phyloP scores from a whole-genome alignment of 1,139 yeast genomes.

The Blastobotrys apis region DNA sequence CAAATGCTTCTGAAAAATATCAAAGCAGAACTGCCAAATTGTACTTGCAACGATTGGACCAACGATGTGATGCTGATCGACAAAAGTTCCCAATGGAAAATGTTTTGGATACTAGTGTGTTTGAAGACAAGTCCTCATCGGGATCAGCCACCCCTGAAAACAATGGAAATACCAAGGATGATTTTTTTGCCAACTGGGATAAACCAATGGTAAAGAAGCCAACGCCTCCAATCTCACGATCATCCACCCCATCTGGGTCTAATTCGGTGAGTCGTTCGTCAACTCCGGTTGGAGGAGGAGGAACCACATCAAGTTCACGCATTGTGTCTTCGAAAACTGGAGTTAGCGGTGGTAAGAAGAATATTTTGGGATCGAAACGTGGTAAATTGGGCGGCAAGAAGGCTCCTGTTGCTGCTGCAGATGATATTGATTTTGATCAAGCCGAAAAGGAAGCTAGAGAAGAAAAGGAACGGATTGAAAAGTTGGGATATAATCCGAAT shows the following conservation, averaged over 20 bases:
- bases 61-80: constrained; percentile 63
- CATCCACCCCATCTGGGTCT: constrained; percentile 36
- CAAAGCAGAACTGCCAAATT: constrained; percentile 71
- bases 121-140: constrained; percentile 30
- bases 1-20: constrained; percentile 74
- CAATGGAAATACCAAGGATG: constrained; percentile 50
- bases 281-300: constrained; percentile 19
- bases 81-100: constrained; percentile 61
- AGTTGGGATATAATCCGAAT: constrained; percentile 67
- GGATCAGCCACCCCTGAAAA: constrained; percentile 34
- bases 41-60: constrained; percentile 74
- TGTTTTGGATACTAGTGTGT: constrained; percentile 41
- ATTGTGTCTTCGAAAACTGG: constrained; percentile 29
- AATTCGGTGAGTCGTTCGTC: constrained; percentile 30
- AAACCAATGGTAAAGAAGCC: constrained; percentile 53
- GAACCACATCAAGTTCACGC: constrained; percentile 26
- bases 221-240: constrained; percentile 54
- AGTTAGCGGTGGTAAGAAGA: constrained; percentile 21
- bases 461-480: constrained; percentile 71
- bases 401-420: constrained; percentile 42
- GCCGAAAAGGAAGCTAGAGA: constrained; percentile 81
- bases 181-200: constrained; percentile 89
- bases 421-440: constrained; percentile 85
- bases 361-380: constrained; percentile 34
- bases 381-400: constrained; percentile 40